phyloP scores from a whole-genome alignment of 208 protist genomes.

The Trypanosoma platydactyli region DNA sequence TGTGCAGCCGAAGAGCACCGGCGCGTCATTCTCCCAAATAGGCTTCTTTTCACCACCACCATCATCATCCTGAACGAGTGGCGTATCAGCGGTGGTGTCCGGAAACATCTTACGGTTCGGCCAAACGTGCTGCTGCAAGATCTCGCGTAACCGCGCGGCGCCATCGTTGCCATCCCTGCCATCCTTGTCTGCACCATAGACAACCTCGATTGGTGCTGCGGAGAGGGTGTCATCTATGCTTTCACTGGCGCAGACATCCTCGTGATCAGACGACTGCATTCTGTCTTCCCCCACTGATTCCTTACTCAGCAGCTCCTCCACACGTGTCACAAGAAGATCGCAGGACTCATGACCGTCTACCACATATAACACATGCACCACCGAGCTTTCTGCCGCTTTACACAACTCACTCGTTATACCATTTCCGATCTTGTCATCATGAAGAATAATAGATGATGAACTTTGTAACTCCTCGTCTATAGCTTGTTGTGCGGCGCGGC shows the following conservation, averaged over 20 bases:
- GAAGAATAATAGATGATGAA: background rate
- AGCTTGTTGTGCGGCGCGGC: background rate
- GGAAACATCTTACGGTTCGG: constrained; percentile 23
- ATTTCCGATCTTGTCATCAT: constrained; percentile 3
- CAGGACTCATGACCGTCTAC: constrained; percentile 19
- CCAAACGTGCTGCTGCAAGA: constrained; percentile 66
- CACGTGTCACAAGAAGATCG: background rate
- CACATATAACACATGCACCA: constrained; percentile 19
- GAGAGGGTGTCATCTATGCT: background rate
- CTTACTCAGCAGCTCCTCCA: constrained; percentile 9
- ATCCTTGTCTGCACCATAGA: constrained; percentile 22
- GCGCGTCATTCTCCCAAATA: constrained; percentile 1
- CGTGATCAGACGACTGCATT: background rate
- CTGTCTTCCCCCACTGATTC: background rate
- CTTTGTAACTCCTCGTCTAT: background rate
- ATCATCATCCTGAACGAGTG: background rate
- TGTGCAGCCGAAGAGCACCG: constrained; percentile 27
- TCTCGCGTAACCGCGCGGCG: constrained; percentile 38
- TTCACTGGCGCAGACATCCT: constrained; percentile 4
- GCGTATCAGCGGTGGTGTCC: background rate
- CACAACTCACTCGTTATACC: constrained; percentile 14
- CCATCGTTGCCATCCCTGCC: constrained; percentile 36
- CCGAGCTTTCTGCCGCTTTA: constrained; percentile 3
- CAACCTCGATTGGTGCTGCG: constrained; percentile 36
- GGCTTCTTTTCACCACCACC: background rate